Base-by-base conservation (phyloP, 2,329 filamentous ascomycete species). In the Chaetomium olivaceum region DNA sequence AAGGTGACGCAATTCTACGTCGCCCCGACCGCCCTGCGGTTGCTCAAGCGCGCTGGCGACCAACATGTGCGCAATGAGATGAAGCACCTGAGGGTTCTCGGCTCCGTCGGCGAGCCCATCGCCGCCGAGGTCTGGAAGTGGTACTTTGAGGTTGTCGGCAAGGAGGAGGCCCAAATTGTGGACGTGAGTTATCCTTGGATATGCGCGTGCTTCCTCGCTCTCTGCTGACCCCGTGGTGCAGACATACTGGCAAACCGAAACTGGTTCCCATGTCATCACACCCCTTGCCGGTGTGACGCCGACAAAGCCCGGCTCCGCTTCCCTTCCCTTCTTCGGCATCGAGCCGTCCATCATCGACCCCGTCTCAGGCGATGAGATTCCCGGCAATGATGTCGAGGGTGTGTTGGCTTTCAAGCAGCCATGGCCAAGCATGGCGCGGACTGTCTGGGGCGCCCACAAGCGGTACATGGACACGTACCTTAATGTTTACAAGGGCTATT, bases 201-300 rank as follows among this genome's bases (percentile, higher is more conserved):
- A 9, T 2, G 46, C 23, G 27, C 29, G 48, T 43, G 23, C 23
- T 23, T 55, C 50, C n/a, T 21, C 46, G 39, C 29, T 25, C 33
- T n/a, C 3, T 58, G 68, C 62, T 74, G 63, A 58, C 54, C 2
- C 2, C 73, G 68, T 67, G 0, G 25, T 71, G 61, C 76, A 97
- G 92, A 99, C 95, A 62, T 99, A 99, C 86, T 99, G 95, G 95
- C 95, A 99, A 87, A 99, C 95, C 61, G 95, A 99, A 83, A 99
- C 95, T 1, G 95, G 95, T 64, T 98, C 92, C 69, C 89, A 99
- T 79, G 93, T 97, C 74, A 98, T 99, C 77, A 92, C 93, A 5
- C 95, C 95, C 21, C 84, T 99, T 66, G 93, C 91, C 58, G 95
- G 95, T 76, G 86, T 98, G 43, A 98, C 94, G 0, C 93, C 95